Evolutionary conservation across 805 yeast species (phyloP), one percentile per base, ranked within the genome.

Genomic region (Komagataella phaffii): DNA sequence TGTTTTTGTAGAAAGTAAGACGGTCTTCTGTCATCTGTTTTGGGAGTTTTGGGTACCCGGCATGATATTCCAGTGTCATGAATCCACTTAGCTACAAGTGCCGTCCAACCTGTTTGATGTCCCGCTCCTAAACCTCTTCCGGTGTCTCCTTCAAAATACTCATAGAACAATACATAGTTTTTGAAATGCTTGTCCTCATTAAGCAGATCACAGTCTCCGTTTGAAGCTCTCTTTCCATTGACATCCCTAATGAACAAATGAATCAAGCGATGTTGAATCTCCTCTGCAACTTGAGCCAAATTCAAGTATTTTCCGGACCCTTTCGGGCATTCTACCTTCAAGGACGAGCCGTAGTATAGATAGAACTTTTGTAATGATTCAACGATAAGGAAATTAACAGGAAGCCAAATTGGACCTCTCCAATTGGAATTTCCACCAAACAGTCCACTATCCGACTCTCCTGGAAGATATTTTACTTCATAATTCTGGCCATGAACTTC

Each of bases 391-490:
- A 89, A 89, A 61, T 85, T 89, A 10, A 87, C 87, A 18, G 97
- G 96, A 74, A 89, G 88, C 97, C 97, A 89, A 58, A 89, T 88
- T 14, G 97, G 96, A 2, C 97, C 97, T 65, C 97, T 77, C 97
- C 97, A 89, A 67, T 89, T 89, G 19, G 96, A 88, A 65, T 89
- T 89, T 53, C 97, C 97, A 50, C 97, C 97, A 74, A 89, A 89
- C 79, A 90, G 78, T 4, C 96, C 96, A 5, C 95, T 83, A 62
- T 88, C 91, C 24, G 95, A 85, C 62, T 88, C 96, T 30, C 95
- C 96, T 4, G 95, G 84, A 51, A 88, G 75, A 65, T 88, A 88
- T 53, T 77, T 76, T 36, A 88, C 90, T 47, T 73, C 70, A 66
- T 82, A 89, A 45, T 74, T 71, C 57, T 79, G 74, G 17, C 95